Percentiles rank a stretch among this genome's conserved stretches.
phyloP scores from a whole-genome alignment of 2,329 filamentous ascomycete species.

The Plectosphaerella sp. region DNA sequence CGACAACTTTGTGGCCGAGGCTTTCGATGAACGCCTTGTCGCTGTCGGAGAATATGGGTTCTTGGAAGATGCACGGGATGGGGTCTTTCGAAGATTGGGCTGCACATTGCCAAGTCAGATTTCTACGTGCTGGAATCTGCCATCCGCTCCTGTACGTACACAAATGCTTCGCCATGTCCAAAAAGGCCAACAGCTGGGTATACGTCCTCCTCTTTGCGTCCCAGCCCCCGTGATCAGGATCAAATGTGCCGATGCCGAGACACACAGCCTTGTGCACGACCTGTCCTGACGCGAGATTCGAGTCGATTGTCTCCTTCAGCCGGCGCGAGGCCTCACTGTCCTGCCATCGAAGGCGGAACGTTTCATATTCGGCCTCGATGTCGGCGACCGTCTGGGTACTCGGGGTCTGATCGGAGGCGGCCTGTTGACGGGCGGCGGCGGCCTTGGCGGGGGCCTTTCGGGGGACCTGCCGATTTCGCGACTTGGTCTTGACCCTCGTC shows the following conservation, averaged over 20 bases:
- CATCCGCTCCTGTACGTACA: too few relatives aligned
- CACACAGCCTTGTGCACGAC: constrained; percentile 42
- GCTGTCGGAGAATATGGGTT: constrained; percentile 44
- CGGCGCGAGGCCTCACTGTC: constrained; percentile 17
- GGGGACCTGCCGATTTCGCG: constrained; percentile 6
- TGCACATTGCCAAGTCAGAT: neutral
- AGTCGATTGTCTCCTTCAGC: constrained; percentile 28
- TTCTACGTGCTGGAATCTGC: too few relatives aligned
- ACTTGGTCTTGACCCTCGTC: constrained; percentile 14
- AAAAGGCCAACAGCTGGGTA: constrained; percentile 49
- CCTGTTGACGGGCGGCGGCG: neutral
- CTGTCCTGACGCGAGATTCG: constrained; percentile 12
- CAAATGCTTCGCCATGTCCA: constrained; percentile 38
- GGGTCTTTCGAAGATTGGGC: constrained; percentile 6
- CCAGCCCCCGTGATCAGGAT: constrained; percentile 41
- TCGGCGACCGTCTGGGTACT: constrained; percentile 14
- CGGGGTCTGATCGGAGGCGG: constrained; percentile 3
- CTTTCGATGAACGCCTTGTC: constrained; percentile 45
- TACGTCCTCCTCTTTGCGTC: constrained; percentile 41
- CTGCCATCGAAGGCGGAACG: constrained; percentile 21
- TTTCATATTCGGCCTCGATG: constrained; percentile 23
- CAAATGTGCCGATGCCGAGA: constrained; percentile 51
- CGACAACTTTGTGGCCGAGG: constrained; percentile 48
- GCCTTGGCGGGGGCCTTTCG: constrained; percentile 1
- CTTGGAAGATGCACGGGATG: constrained; percentile 48